phyloP scores from a whole-genome alignment of 1,139 yeast species.

The Suhomyces choctaworum region DNA sequence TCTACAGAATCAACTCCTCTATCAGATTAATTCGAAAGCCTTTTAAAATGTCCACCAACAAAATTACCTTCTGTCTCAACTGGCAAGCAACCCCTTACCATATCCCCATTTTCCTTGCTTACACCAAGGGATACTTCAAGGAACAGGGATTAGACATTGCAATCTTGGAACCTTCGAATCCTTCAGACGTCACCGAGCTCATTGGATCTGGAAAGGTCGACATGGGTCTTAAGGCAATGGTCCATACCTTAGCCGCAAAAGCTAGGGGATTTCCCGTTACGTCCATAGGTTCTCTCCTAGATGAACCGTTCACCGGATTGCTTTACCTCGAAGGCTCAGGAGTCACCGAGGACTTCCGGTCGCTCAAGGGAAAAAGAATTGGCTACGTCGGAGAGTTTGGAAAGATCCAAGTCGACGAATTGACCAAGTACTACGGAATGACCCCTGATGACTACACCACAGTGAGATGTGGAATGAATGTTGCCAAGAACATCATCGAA shows the following conservation, averaged over 20 bases:
- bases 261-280: conserved; percentile 61
- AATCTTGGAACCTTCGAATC: conserved; percentile 57
- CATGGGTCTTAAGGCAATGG: conserved; percentile 63
- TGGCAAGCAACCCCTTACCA: conserved; percentile 63
- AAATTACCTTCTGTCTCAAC: conserved; percentile 53
- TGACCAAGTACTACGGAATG: conserved; percentile 57
- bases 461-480: conserved; percentile 64
- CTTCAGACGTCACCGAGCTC: conserved; percentile 59
- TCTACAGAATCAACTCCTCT: no score
- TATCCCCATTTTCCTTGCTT: conserved; percentile 54
- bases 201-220: conserved; percentile 59
- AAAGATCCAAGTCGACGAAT: conserved; percentile 57
- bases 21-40: no score
- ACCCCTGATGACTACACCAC: conserved; percentile 57
- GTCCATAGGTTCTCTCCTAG: conserved; percentile 54
- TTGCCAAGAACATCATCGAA: conserved; percentile 55
- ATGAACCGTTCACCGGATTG: conserved; percentile 60
- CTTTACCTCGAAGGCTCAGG: conserved; percentile 54
- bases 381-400: conserved; percentile 65
- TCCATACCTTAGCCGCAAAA: conserved; percentile 60
- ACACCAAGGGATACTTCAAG: conserved; percentile 50
- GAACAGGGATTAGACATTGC: conserved; percentile 54
- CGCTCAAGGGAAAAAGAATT: conserved; percentile 53
- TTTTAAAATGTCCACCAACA: conserved; percentile 37
- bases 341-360: conserved; percentile 50